A percentile compares a stretch with the other conserved stretches of the same genome.
phyloP scores from a whole-genome alignment of 805 yeast species.

The Wickerhamomyces sydowiorum region DNA sequence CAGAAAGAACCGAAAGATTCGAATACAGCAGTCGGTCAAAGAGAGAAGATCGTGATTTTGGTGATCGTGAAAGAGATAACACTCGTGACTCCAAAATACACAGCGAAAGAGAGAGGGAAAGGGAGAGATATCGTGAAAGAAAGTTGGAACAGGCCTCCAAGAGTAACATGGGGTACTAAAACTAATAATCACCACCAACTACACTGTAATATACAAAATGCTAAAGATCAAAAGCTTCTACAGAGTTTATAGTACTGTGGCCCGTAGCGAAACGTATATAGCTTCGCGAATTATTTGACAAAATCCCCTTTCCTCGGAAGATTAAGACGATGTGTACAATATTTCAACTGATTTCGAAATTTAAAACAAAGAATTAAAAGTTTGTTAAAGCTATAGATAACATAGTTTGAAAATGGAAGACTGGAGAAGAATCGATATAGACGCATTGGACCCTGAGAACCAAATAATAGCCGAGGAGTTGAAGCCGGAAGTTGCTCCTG shows the following conservation, averaged over 20 bases:
- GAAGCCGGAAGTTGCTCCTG: constrained; percentile 38
- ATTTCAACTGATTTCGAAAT: background rate
- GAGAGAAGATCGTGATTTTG: constrained; percentile 17
- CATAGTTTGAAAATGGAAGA: too few relatives aligned
- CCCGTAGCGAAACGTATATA: too few relatives aligned
- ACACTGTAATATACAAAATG: too few relatives aligned
- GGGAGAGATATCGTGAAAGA: constrained; percentile 12
- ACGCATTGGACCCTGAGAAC: constrained; percentile 81
- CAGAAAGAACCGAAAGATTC: constrained; percentile 7
- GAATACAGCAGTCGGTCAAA: constrained; percentile 19
- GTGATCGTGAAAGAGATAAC: constrained; percentile 20
- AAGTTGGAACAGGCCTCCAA: constrained; percentile 1
- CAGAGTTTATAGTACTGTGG: too few relatives aligned
- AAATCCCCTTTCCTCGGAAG: background rate
- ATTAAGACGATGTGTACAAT: background rate
- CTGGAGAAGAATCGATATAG: constrained; percentile 95
- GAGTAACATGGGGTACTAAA: constrained; percentile 4
- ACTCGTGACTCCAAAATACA: constrained; percentile 15
- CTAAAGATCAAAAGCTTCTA: too few relatives aligned
- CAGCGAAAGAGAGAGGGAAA: constrained; percentile 14
- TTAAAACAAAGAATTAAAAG: background rate
- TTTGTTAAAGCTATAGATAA: too few relatives aligned
- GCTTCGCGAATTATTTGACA: background rate
- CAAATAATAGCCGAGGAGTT: constrained; percentile 57
- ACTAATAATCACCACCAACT: background rate